Evolutionary conservation across 2,329 filamentous ascomycete species (phyloP), one percentile per base, ranked within the genome.

Genomic region (Xylaria polymorpha): DNA sequence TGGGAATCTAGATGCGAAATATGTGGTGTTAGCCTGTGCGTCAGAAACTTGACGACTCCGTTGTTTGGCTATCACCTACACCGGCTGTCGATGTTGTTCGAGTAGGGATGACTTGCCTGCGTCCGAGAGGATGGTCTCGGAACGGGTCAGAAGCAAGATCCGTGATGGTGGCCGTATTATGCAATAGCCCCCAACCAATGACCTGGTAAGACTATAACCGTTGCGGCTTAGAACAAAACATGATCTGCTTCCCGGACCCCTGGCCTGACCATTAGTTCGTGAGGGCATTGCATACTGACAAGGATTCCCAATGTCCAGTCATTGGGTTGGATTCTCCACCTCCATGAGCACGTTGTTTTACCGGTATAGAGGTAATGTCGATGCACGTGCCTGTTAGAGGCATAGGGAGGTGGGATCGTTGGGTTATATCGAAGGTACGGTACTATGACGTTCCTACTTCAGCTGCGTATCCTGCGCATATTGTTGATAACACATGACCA

Each of bases 141-240:
- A 73, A 66, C 71, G 44, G 71, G 67, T 70, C 63, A 72, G 50
- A 75, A 72, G 72, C 61, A 75, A 71, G 74, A 76, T 69, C 73
- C 74, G 74, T 69, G 68, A 72, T 70, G 70, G 66, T 68, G 72
- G 53, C 66, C 59, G 71, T 71, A 69, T 72, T 66, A 71, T 70
- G 61, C 66, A 70, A 57, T 68, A 60, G 70, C 70, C 70, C 72
- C 69, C 71, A 73, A 70, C 78, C 77, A 80, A 79, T 79, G 69
- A 74, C 37, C 61, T 68, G 60, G 69, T 61, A 64, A 62, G 62
- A 64, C 64, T 67, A 63, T 69, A 64, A 59, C 69, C 63, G 62
- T 65, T 75, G 77, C 74, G 77, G 77, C 76, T 79, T 74, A 72
- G 73, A 77, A 74, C 66, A 73, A 78, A 77, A 77, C 75, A 74